Evolutionary conservation across 176 grass and related monocot genomes (phyloP).

Genomic region (Carex littledalei): DNA sequence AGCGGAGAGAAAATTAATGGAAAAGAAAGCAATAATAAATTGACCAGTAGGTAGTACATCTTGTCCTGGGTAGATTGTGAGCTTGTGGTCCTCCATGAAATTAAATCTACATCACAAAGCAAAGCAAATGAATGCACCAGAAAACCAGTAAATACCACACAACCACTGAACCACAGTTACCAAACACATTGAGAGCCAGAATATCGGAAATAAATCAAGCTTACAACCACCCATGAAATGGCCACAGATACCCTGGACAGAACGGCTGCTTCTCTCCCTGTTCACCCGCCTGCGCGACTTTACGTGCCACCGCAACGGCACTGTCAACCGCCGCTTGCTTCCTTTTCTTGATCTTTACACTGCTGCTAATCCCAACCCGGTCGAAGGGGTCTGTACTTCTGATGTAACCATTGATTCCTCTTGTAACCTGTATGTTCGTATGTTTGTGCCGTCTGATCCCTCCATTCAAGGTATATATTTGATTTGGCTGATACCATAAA

Average conservation of each 20-base stretch:
- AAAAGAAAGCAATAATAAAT: neutral
- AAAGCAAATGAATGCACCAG: neutral
- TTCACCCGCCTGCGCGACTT: conserved; percentile 27
- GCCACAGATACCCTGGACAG: conserved; percentile 26
- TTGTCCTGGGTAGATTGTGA: neutral
- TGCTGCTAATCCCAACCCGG: conserved; percentile 18
- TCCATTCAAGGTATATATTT: neutral
- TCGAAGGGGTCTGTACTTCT: conserved; percentile 37
- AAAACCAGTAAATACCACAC: neutral
- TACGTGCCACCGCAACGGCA: conserved; percentile 34
- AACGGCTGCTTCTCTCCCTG: conserved; percentile 26
- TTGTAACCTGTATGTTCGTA: conserved; percentile 41
- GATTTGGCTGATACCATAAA: neutral
- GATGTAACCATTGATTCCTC: conserved; percentile 50
- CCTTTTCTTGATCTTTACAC: conserved; percentile 20
- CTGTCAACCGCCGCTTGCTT: conserved; percentile 60
- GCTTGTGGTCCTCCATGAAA: neutral
- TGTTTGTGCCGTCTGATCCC: conserved; percentile 29
- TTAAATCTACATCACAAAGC: neutral
- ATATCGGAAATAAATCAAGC: neutral
- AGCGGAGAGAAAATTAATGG: neutral
- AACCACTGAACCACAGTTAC: neutral
- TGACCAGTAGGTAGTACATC: neutral
- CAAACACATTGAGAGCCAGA: neutral
- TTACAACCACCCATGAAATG: neutral